A percentile compares a stretch with the other conserved stretches of the same genome.
Conservation (phyloP, 306 rosid genomes). For the Luffa aegyptiaca region DNA sequence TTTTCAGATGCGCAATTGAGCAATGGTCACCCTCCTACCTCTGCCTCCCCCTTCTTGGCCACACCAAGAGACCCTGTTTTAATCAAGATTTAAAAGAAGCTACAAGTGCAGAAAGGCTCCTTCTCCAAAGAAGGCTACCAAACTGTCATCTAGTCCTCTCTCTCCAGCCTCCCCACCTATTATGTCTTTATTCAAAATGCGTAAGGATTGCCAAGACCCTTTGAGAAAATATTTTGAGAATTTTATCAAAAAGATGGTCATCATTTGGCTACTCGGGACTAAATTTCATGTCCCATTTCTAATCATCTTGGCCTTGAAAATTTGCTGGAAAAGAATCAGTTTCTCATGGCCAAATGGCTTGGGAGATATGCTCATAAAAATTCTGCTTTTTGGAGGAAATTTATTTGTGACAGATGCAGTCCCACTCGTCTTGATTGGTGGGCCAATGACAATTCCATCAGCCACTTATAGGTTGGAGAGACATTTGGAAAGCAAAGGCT, state of each 20-base stretch:
- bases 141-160: not conserved
- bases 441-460: not conserved
- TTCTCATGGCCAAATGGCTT: not conserved
- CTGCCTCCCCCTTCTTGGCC: not conserved
- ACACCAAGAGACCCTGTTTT: not conserved
- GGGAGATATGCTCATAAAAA: too few species aligned
- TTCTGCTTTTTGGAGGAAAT: not conserved
- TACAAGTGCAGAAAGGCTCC: not conserved
- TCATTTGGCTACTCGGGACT: not conserved
- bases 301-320: not conserved
- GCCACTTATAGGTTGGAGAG: not conserved
- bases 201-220: not conserved
- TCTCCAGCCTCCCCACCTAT: too few species aligned
- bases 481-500: not conserved
- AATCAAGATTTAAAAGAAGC: not conserved
- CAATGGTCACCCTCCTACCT: not conserved
- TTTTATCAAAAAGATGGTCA: not conserved
- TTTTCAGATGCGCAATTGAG: not conserved
- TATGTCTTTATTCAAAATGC: not conserved
- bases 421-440: not conserved
- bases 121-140: not conserved
- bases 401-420: not conserved
- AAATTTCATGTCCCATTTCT: not conserved
- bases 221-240: too few species aligned
- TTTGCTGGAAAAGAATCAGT: not conserved